Evolutionary conservation across 2,329 filamentous ascomycete species (phyloP), one percentile per base, ranked within the genome.

Genomic region (Aotearoamyces nothofagi): DNA sequence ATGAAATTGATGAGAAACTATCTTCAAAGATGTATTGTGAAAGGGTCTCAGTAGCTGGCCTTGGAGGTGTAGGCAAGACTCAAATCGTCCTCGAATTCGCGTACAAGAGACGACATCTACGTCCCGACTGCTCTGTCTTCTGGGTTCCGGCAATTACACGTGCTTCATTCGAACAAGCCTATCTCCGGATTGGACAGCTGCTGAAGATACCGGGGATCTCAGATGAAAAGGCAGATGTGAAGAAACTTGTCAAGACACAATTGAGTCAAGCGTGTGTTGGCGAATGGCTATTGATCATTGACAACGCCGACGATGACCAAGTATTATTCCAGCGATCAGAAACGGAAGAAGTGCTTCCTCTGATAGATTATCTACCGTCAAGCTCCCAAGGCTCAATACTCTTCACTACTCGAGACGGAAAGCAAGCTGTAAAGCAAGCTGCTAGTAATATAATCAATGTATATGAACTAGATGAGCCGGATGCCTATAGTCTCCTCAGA

Each of bases 281-380:
- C 2, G 33, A 34, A 1, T 62, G 56, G 58, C 41, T 63, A 2
- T 31, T 62, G 22, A 41, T 63, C 22, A 28, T 62, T n/a, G 57
- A 63, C 30, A 62, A 60, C 27, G 54, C 53, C 9, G 55, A 62
- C 30, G 53, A 62, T 31, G 26, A 27, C 4, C 32, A 48, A 2
- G 31, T 57, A 2, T 30, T 55, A 1, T 43, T 47, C 22, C 37
- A 37, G 13, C 7, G 32, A 5, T 20, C 35, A 5, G 7, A 30
- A 4, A 15, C 17, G 10, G 24, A 31, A 20, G 15, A 20, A 25
- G 26, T 26, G 5, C 1, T 6, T 12, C 12, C 28, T 22, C 17
- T 38, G 12, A 24, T 19, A 19, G 32, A 37, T 4, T 37, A 30
- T 28, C 32, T 39, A 15, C 34, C 34, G 15, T 28, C 15, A 13